Base-by-base conservation (phyloP, 257 asterid genomes). In the Phtheirospermum japonicum region DNA sequence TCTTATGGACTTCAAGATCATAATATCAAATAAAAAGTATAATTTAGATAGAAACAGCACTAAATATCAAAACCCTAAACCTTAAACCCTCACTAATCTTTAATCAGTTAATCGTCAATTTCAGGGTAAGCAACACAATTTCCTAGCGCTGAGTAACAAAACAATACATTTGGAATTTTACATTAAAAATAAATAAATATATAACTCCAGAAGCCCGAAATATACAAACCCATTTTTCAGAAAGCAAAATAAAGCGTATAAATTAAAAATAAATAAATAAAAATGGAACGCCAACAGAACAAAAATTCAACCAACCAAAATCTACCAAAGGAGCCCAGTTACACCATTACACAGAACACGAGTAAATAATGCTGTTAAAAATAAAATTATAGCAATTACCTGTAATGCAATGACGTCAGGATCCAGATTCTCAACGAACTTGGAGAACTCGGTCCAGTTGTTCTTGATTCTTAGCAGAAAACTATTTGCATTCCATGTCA, bases 401-500 rank as follows among this genome's bases (percentile, higher is more conserved):
- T 91, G 98, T 63, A 91, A 70, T 46, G 96, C 93, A 76, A 91
- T 84, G 71, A 88, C 94, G 68, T 91, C 96, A 48, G 98, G 95
- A 75, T 88, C 94, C 59, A 86, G 63, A 68, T 46, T 78, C 73
- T 84, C 79, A 0, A 91, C 72, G 37, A 91, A 88, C 65, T 81
- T 78, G 39, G 82, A 78, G 74, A 91, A 75, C 67, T 91, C 98
- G 6, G 82, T 19, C 92, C 89, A 86, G 57, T 86, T 65, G 76
- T 88, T 86, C 77, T 91, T 91, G 48, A 88, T 74, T 59, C 96
- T 73, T 2, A 88, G 80, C 56, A 91, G 88, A 69, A 91, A 71
- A 61, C 98, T 86, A 58, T 91, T 88, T 4, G 98, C 98, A 51
- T 91, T 91, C 98, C 96, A 91, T 16, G 98, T 84, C 82, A 91